A percentile compares a stretch with the other conserved stretches of the same genome.
Conservation (phyloP, 176 grass and related monocot genomes). For the Hordeum vulgare region MorexV3_pseudomolecules_assembly NC_058523.1:8073199-8073698, state of each 20-base stretch:
- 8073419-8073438: constrained; percentile 32
- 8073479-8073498: constrained; percentile 51
- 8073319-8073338: constrained; percentile 5
- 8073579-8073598: constrained; percentile 22
- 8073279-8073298: constrained; percentile 53
- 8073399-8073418: constrained; percentile 26
- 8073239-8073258: not conserved
- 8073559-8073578: not conserved
- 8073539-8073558: not conserved
- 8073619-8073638: constrained; percentile 28
- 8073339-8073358: constrained; percentile 47
- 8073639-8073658: constrained; percentile 31
- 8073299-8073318: constrained; percentile 52
- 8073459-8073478: constrained; percentile 21
- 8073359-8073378: constrained; percentile 31
- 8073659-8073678: constrained; percentile 19
- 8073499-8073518: constrained; percentile 16
- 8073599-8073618: constrained; percentile 29
- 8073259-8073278: constrained; percentile 29
- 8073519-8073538: not conserved
- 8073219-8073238: not conserved
- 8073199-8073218: not conserved
- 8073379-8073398: constrained; percentile 37
- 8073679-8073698: constrained; percentile 22
- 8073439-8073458: constrained; percentile 33